These are phyloP conservation scores for Eutrema heterophyllum DNA, from an alignment of 345 rosid genomes.

Conservation along the genomic window DNA sequence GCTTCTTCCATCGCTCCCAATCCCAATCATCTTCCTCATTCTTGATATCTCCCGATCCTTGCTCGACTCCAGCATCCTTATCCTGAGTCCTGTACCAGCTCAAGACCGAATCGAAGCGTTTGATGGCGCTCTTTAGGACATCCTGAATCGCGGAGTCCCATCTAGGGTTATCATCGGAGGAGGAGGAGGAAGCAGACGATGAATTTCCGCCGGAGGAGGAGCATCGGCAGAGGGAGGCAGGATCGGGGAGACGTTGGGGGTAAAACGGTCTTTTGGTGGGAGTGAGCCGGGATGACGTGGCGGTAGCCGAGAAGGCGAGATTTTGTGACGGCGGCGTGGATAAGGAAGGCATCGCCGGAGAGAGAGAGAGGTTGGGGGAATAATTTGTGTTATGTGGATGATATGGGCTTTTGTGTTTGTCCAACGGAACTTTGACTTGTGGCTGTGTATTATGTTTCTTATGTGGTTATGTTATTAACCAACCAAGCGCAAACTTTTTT, in stretches of 20 bases:
- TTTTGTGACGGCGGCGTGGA: conserved; percentile 46
- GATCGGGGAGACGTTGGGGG: conserved; percentile 35
- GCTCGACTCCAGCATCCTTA: background rate
- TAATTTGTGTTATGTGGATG: conserved; percentile 14
- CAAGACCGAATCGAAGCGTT: conserved; percentile 50
- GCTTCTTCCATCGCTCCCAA: conserved; percentile 88
- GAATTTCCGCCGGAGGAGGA: conserved; percentile 37
- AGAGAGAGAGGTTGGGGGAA: background rate
- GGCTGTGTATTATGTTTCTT: background rate
- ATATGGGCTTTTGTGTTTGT: background rate
- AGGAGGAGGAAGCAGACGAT: conserved; percentile 30
- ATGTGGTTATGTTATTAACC: background rate
- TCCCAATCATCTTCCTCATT: conserved; percentile 51
- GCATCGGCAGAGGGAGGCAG: conserved; percentile 39
- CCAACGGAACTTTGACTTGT: background rate
- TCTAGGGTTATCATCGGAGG: conserved; percentile 33
- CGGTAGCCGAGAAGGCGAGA: conserved; percentile 32
- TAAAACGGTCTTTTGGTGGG: conserved; percentile 33
- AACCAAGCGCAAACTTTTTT: background rate
- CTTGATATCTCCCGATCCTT: background rate
- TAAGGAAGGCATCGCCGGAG: conserved; percentile 52
- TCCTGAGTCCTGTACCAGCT: conserved; percentile 28
- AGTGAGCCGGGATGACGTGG: conserved; percentile 28
- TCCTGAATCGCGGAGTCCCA: conserved; percentile 64
- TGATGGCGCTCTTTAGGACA: conserved; percentile 43